Base-by-base conservation (phyloP, 2,329 filamentous ascomycete genomes). In the Aspergillus phoenicis region DNA sequence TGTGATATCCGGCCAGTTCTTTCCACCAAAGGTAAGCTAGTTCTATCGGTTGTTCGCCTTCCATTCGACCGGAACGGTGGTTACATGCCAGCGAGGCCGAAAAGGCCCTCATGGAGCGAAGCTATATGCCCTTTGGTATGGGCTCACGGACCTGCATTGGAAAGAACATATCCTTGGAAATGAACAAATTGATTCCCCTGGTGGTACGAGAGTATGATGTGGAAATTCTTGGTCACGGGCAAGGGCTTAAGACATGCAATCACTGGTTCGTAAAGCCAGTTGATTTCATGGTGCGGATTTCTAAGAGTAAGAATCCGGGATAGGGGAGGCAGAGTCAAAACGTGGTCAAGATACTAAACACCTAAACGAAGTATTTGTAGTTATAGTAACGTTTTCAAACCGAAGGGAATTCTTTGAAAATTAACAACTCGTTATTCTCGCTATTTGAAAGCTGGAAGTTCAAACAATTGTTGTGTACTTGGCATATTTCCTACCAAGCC, bases 181-280 rank as follows among this genome's bases (percentile, higher is more conserved):
- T 77, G 67, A 71, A 71, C 0, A 77, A 77, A 57, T 59, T 78
- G 45, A 72, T 77, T 2, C 74, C 74, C 0, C 67, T 70, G 4
- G 55, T 77, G 2, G 57, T 77, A 8, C 66, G 72, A 2, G 65
- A 72, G 6, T 77, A 72, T 47, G 68, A 72, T 11, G 70, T 73
- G 13, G 47, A 43, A 3, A 61, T 66, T 3, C 26, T 26, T 26
- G 26, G 26, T 26, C 47, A 65, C 13, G 51, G 58, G 3, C 57
- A 54, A n/a, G 63, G 49, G 1, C 80, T 78, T 77, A 60, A 71
- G 0, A 76, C 75, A 5, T 60, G 69, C 33, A 80, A 80, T n/a
- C 67, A 68, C 36, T 80, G 76, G 77, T 81, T 81, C 65, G 77
- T 81, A 1, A 81, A 79, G 60, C 79, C 79, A 1, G 66, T 66